These are phyloP conservation scores for Diplosphaera chodatii DNA, from an alignment of 139 green algal species.

Conservation along the genomic window DNA sequence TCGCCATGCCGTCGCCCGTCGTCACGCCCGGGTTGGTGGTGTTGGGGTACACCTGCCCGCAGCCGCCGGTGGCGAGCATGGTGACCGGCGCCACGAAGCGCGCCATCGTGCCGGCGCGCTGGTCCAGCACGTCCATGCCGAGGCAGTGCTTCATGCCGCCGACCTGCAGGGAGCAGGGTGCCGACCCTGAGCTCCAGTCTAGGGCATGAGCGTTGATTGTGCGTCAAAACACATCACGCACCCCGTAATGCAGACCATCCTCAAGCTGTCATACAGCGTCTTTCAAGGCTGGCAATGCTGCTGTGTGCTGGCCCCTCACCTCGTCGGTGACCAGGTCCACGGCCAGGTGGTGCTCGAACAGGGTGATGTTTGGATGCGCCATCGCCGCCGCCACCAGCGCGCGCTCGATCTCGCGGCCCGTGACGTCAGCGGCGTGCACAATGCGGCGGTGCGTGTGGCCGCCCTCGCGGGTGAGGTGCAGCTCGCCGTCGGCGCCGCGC, in stretches of 20 bases:
- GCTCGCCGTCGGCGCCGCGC: slow-evolving; percentile 48
- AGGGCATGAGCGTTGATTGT: too few relatives aligned
- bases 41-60: slow-evolving; percentile 91
- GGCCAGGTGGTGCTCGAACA: slow-evolving; percentile 77
- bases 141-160: slow-evolving; percentile 79
- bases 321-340: slow-evolving; percentile 59
- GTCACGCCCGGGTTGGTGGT: slow-evolving; percentile 95
- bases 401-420: slow-evolving; percentile 89
- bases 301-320: slow-evolving; percentile 6
- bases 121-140: slow-evolving; percentile 76
- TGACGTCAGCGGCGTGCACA: slow-evolving; percentile 92
- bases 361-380: slow-evolving; percentile 70
- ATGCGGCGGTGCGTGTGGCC: slow-evolving; percentile 89
- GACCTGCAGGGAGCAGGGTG: too few relatives aligned
- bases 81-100: slow-evolving; percentile 72
- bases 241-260: too few relatives aligned
- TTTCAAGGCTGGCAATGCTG: too few relatives aligned
- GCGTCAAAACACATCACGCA: too few relatives aligned
- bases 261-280: too few relatives aligned
- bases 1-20: slow-evolving; percentile 95
- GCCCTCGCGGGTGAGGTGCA: slow-evolving; percentile 94
- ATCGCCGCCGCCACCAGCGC: slow-evolving; percentile 67
- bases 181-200: too few relatives aligned
- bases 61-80: slow-evolving; percentile 87
- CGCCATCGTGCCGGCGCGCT: slow-evolving; percentile 34